Evolutionary conservation across 306 rosid species (phyloP).

Genomic region (Rosa chinensis): DNA sequence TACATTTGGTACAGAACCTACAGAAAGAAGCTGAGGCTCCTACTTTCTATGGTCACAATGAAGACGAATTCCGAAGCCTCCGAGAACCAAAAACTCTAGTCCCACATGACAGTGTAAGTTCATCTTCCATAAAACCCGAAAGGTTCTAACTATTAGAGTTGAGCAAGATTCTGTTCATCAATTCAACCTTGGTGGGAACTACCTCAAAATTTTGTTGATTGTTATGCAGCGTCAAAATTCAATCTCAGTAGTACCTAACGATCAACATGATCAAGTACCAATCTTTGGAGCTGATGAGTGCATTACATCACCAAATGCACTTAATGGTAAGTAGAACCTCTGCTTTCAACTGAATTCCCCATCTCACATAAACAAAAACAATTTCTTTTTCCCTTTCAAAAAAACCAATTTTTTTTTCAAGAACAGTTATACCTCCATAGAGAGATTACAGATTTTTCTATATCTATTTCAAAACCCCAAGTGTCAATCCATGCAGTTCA

Average conservation of each 20-base stretch:
- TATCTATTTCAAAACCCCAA: neutral
- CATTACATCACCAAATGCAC: slow-evolving; percentile 31
- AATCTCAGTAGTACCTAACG: slow-evolving; percentile 16
- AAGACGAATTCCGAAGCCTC: slow-evolving; percentile 20
- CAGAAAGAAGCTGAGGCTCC: slow-evolving; percentile 27
- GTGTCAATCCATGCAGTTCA: neutral
- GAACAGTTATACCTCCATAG: neutral
- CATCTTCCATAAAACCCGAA: slow-evolving; percentile 5
- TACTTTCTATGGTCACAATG: neutral
- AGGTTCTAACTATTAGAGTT: neutral
- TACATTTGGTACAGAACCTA: slow-evolving; percentile 16
- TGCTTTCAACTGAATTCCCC: slow-evolving; percentile 16
- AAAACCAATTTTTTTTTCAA: too few species aligned
- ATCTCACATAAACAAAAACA: neutral
- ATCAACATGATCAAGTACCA: slow-evolving; percentile 37
- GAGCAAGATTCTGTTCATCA: neutral
- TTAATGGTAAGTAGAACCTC: slow-evolving; percentile 40
- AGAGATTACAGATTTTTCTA: too few species aligned
- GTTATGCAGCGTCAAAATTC: slow-evolving; percentile 45
- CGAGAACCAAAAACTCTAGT: slow-evolving; percentile 27
- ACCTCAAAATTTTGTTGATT: slow-evolving; percentile 7
- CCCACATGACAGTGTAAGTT: slow-evolving; percentile 37
- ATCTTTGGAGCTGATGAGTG: slow-evolving; percentile 38
- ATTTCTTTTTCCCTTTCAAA: neutral
- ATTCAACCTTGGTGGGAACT: neutral